phyloP scores from a whole-genome alignment of 2,329 filamentous ascomycete genomes.

The Ophiostoma sp. region DNA sequence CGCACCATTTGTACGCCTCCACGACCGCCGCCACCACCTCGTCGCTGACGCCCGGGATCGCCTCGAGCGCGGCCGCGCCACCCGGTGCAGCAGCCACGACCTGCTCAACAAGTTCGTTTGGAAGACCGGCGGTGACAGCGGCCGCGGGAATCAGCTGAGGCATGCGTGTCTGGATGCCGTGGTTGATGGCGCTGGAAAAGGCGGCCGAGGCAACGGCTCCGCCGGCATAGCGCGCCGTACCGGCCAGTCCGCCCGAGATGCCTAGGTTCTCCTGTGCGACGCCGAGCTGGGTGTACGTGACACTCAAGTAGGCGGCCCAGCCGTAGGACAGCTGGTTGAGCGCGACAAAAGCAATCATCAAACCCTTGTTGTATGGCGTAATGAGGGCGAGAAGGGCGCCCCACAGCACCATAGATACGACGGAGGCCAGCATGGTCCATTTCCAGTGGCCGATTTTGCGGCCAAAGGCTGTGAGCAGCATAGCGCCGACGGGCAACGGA shows the following conservation, averaged over 20 bases:
- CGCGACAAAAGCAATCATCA: constrained; percentile 51
- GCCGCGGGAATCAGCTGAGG: constrained; percentile 1
- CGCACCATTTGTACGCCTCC: constrained; percentile 22
- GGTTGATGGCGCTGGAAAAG: background rate
- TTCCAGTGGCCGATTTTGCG: constrained; percentile 46
- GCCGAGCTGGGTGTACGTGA: constrained; percentile 39
- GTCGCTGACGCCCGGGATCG: constrained; percentile 9
- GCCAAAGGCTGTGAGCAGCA: constrained; percentile 44
- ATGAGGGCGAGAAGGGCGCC: constrained; percentile 47
- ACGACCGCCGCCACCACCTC: constrained; percentile 30
- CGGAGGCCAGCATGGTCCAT: constrained; percentile 47
- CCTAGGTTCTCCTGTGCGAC: constrained; percentile 33
- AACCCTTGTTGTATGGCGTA: constrained; percentile 45
- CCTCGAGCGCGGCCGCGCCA: constrained; percentile 18
- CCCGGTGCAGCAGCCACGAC: background rate
- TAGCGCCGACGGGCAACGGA: constrained; percentile 45
- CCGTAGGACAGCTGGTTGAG: constrained; percentile 33
- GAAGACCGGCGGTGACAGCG: constrained; percentile 6
- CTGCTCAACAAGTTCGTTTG: background rate
- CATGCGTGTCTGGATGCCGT: background rate
- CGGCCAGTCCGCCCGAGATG: constrained; percentile 16
- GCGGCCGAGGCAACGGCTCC: constrained; percentile 8
- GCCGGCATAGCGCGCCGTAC: constrained; percentile 10
- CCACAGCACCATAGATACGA: constrained; percentile 49
- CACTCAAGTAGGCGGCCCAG: constrained; percentile 29